phyloP scores from a whole-genome alignment of 2,329 filamentous ascomycete species.

The Cladorrhinum sp. region DNA sequence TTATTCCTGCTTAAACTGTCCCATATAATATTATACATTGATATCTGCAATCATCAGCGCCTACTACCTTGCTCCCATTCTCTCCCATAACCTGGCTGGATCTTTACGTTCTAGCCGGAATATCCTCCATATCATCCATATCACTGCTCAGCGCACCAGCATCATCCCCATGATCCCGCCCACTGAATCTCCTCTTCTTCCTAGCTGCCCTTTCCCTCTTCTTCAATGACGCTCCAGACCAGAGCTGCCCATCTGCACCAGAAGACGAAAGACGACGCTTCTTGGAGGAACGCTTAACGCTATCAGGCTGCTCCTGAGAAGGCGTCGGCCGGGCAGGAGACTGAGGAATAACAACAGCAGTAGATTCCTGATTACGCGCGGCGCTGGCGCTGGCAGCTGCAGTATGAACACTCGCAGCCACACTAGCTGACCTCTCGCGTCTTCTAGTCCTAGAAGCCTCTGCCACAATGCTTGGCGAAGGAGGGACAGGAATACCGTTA shows the following conservation, averaged over 20 bases:
- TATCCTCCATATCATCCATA: constrained; percentile 46
- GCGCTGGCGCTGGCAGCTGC: too few species aligned
- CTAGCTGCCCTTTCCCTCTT: not conserved
- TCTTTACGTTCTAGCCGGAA: constrained; percentile 30
- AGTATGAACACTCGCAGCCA: not conserved
- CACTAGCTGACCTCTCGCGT: not conserved
- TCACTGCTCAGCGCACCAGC: constrained; percentile 24
- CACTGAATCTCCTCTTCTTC: constrained; percentile 1
- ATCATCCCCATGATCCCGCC: not conserved
- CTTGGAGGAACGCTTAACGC: not conserved
- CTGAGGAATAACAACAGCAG: not conserved
- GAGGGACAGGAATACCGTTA: not conserved
- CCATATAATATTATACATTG: too few species aligned
- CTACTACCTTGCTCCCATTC: too few species aligned
- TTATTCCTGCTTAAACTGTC: too few species aligned
- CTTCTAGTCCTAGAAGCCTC: constrained; percentile 7
- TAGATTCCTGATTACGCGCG: not conserved
- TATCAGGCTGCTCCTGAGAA: not conserved
- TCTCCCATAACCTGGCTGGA: not conserved
- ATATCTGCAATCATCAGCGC: constrained; percentile 8
- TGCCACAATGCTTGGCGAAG: constrained; percentile 11
- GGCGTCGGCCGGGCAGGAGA: not conserved
- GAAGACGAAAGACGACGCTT: not conserved
- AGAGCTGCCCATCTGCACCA: not conserved
- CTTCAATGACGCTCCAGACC: not conserved